Base-by-base conservation (phyloP, 2,329 filamentous ascomycete species). In the Fusarium lateritium region DNA sequence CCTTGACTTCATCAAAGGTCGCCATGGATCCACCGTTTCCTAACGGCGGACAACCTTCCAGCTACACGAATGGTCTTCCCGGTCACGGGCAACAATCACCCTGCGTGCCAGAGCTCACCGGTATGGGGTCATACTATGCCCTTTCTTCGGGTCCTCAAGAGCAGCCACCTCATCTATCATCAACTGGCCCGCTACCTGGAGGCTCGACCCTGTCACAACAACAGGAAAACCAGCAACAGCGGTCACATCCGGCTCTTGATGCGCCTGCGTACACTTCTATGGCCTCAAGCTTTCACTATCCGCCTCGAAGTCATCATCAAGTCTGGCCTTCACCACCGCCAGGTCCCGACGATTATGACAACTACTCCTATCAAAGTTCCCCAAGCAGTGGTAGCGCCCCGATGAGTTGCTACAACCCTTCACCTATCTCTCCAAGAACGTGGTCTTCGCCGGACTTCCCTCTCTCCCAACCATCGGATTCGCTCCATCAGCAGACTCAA, bases 301-400 rank as follows among this genome's bases (percentile, higher is more conserved):
- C 53, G 19, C 62, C 59, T 46, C 72, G 63, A 60, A 64, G 56
- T 50, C 64, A 74, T 52, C 62, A 74, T 39, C 73, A 70, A 43
- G 59, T 65, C 49, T 80, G 79, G 76, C 75, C 77, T 36, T 82
- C 79, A 26, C 80, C 82, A 31, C 80, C 79, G 13, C 74, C 76
- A 10, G 74, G 75, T 14, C 74, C 76, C 38, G 78, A 81, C 34
- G 81, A 82, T 24, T 74, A 78, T 47, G 81, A 83, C 21, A 76
- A 76, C 59, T 77, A 78, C 54, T 77, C 77, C 43, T 79, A 77
- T 67, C 73, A 76, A 51, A 76, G 73, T 31, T 79, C 79, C 11
- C 77, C 79, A 6, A 72, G 71, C 17, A 72, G 69, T 39, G 71
- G 64, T 6, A 69, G 70, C 52, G 67, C 64, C 52, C 59, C 69